A percentile compares a stretch with the other conserved stretches of the same genome.
Evolutionary conservation across 768 basidiomycete genomes (phyloP).

Genomic region (Clavulina sp.): DNA sequence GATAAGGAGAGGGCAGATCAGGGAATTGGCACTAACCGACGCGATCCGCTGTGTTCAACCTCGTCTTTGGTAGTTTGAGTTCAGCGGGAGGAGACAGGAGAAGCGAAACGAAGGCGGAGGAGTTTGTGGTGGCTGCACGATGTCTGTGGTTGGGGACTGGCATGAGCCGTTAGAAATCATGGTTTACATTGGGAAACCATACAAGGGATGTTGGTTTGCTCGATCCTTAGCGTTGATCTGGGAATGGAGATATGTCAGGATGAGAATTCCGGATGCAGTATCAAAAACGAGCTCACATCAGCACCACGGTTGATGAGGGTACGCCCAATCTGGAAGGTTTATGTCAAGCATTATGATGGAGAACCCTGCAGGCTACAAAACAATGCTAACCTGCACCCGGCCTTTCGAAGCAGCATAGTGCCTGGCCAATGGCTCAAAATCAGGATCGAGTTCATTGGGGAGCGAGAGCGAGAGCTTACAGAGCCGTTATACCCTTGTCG

Average conservation of each 20-base stretch:
- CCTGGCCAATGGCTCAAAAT: slow-evolving; percentile 24
- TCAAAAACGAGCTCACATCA: slow-evolving; percentile 44
- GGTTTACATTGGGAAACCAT: slow-evolving; percentile 16
- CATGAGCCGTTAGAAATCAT: slow-evolving; percentile 5
- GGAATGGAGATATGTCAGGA: slow-evolving; percentile 14
- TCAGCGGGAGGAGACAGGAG: slow-evolving; percentile 72
- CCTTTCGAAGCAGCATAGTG: slow-evolving; percentile 92
- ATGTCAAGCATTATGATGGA: slow-evolving; percentile 15
- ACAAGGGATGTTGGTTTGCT: slow-evolving; percentile 86
- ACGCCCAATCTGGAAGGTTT: slow-evolving; percentile 52
- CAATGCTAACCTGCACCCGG: slow-evolving; percentile 45
- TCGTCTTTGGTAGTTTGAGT: slow-evolving; percentile 40
- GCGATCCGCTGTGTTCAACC: slow-evolving; percentile 74
- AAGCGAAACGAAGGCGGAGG: slow-evolving; percentile 70
- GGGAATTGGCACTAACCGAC: slow-evolving; percentile 32
- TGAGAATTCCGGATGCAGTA: slow-evolving; percentile 1
- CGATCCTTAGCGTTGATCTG: slow-evolving; percentile 91
- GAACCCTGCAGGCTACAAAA: slow-evolving; percentile 9
- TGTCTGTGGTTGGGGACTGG: slow-evolving; percentile 34
- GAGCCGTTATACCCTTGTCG: slow-evolving; percentile 63
- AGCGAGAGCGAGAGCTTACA: slow-evolving; percentile 33
- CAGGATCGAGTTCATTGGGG: slow-evolving; percentile 42
- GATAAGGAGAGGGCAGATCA: slow-evolving; percentile 1
- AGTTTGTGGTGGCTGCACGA: slow-evolving; percentile 91
- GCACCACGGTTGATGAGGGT: slow-evolving; percentile 75